phyloP scores from a whole-genome alignment of 2,329 filamentous ascomycete species.

The Aspergillus aculeatus region DNA sequence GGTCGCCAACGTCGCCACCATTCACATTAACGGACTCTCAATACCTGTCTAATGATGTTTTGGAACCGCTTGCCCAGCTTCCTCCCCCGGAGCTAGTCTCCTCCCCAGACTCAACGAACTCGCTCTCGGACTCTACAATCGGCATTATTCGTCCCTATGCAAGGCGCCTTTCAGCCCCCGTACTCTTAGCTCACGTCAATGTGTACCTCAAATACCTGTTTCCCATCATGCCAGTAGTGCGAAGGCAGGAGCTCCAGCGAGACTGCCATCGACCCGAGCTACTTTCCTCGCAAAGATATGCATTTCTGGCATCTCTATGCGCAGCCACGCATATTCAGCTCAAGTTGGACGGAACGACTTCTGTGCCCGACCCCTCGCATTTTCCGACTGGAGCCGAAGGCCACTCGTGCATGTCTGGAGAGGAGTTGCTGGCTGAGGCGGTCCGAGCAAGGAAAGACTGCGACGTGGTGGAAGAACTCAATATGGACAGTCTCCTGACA shows the following conservation, averaged over 20 bases:
- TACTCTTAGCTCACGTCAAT: constrained; percentile 41
- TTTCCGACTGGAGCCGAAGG: constrained; percentile 53
- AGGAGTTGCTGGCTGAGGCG: constrained; percentile 65
- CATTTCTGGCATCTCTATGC: constrained; percentile 43
- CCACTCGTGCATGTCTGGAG: constrained; percentile 61
- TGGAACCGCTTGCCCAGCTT: constrained; percentile 30
- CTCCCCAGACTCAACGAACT: constrained; percentile 35
- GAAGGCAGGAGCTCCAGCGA: constrained; percentile 33
- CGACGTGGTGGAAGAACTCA: constrained; percentile 43
- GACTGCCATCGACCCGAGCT: constrained; percentile 55
- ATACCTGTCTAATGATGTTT: constrained; percentile 24
- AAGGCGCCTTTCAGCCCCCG: constrained; percentile 32
- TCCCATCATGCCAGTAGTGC: constrained; percentile 46
- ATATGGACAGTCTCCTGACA: constrained; percentile 54
- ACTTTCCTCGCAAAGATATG: constrained; percentile 41
- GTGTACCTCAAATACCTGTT: constrained; percentile 45
- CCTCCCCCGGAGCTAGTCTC: constrained; percentile 33
- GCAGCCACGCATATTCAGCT: constrained; percentile 48
- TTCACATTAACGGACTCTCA: constrained; percentile 26
- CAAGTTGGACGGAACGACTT: constrained; percentile 35
- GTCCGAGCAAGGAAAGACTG: constrained; percentile 46
- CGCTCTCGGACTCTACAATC: constrained; percentile 28
- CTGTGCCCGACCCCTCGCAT: constrained; percentile 23
- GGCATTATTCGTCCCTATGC: constrained; percentile 17
- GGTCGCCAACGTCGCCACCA: constrained; percentile 28